Base-by-base conservation (phyloP, 768 basidiomycete species). In the Lactarius deliciosus region DNA sequence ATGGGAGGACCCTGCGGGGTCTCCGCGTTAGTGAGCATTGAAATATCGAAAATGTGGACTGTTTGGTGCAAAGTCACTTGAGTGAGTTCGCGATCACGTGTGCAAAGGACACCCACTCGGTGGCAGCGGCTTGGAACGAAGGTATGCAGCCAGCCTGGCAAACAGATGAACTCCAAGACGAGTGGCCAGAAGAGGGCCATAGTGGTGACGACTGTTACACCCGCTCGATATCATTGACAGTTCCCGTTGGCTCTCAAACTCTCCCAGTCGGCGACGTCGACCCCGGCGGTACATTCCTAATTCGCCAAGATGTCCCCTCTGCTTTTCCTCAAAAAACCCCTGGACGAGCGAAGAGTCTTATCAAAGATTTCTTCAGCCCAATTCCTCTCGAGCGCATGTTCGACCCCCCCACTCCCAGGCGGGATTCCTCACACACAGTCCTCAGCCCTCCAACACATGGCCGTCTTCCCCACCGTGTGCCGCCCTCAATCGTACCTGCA, bases 351-450 rank as follows among this genome's bases (percentile, higher is more conserved):
- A 88, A 86, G 66, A 78, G 80, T n/a, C 72, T 79, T 45, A 82
- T 87, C 56, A 93, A 90, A 77, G 87, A 91, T 76, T 86, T 98
- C 74, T 98, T 98, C 79, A 92, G 88, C 63, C 93, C 94, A 0
- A 75, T 94, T 62, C 88, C 89, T 30, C 81, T 97, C 10, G 94
- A 97, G 77, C 84, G 83, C 63, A 94, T 97, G 92, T 97, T 96
- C 70, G 91, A 96, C 68, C 95, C 95, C 9, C 95, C 95, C 1
- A 92, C 93, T 8, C 92, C 91, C 90, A 71, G 71, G 66, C 72
- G 47, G 11, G 25, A 25, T 68, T 41, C 59, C 67, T 62, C 65
- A 67, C n/a, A 43, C 73, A 50, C 68, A 76, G 54, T 61, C 25
- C 57, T 60, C 64, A 60, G 67, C 53, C 68, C 68, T 3, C 69